Percentiles rank a stretch among this genome's conserved stretches.
These are phyloP conservation scores for Sugiyamaella xylanicola DNA, from an alignment of 1,139 yeast species.

Conservation along the genomic window DNA sequence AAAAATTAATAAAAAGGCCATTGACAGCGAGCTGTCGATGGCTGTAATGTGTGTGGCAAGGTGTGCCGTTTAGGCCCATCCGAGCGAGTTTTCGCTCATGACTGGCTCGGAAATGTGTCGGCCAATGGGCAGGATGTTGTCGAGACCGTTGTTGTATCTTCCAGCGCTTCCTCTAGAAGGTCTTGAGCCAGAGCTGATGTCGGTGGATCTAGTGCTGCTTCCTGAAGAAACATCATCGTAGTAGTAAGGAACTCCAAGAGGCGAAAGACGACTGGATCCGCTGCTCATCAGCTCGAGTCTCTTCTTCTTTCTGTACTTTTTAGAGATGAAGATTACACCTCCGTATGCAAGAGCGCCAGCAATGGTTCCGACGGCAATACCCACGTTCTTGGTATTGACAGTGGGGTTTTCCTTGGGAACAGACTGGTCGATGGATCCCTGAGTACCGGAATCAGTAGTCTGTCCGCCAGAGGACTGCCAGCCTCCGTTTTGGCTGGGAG, in stretches of 20 bases:
- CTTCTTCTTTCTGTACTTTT: slow-evolving; percentile 37
- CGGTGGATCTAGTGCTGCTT: slow-evolving; percentile 23
- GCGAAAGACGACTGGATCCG: slow-evolving; percentile 11
- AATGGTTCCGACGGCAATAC: slow-evolving; percentile 46
- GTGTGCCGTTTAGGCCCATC: slow-evolving; percentile 44
- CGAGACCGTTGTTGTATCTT: slow-evolving; percentile 26
- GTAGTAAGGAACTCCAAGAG: slow-evolving; percentile 20
- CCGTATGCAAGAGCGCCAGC: slow-evolving; percentile 45
- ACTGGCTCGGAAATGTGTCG: slow-evolving; percentile 45
- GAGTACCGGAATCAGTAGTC: slow-evolving; percentile 23
- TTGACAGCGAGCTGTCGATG: too few relatives aligned
- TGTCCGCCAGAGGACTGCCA: slow-evolving; percentile 15
- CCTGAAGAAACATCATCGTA: slow-evolving; percentile 26
- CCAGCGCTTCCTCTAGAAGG: slow-evolving; percentile 27
- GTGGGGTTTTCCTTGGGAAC: slow-evolving; percentile 32
- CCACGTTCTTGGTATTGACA: slow-evolving; percentile 40
- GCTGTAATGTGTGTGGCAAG: too few relatives aligned
- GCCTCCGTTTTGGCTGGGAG: slow-evolving; percentile 11
- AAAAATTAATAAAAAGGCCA: slow-evolving; percentile 13
- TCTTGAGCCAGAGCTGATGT: slow-evolving; percentile 22
- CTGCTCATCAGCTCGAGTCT: slow-evolving; percentile 16
- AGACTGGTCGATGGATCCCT: slow-evolving; percentile 43
- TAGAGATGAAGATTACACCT: slow-evolving; percentile 40
- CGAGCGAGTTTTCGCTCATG: slow-evolving; percentile 46
- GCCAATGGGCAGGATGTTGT: slow-evolving; percentile 33